A percentile compares a stretch with the other conserved stretches of the same genome.
phyloP scores from a whole-genome alignment of 2,329 filamentous ascomycete species.

The Scedosporium dehoogii region DNA sequence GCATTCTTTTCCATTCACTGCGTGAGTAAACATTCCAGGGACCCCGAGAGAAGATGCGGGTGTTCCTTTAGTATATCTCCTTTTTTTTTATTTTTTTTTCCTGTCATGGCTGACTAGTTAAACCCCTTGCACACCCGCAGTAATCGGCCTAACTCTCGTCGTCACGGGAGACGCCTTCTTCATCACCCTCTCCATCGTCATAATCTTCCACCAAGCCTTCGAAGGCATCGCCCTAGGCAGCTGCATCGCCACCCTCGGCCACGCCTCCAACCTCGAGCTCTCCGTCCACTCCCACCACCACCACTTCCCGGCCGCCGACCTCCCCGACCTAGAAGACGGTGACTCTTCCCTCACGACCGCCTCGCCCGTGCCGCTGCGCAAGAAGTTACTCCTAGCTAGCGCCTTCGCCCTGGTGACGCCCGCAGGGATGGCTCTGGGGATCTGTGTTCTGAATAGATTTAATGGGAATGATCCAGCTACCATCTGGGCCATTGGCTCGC shows the following conservation, averaged over 20 bases:
- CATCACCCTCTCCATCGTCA: constrained; percentile 50
- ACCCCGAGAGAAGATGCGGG: too few species aligned
- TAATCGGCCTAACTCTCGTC: constrained; percentile 55
- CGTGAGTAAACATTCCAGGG: constrained; percentile 29
- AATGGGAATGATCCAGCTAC: constrained; percentile 64
- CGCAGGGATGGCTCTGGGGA: constrained; percentile 70
- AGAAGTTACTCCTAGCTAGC: constrained; percentile 51
- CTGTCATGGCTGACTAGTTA: too few species aligned
- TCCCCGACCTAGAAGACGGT: constrained; percentile 9
- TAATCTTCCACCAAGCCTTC: constrained; percentile 71
- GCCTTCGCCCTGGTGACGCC: constrained; percentile 64
- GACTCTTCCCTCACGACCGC: constrained; percentile 5
- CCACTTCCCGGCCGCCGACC: constrained; percentile 12
- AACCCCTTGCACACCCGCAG: too few species aligned
- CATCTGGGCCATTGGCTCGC: constrained; percentile 59
- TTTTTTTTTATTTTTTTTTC: too few species aligned
- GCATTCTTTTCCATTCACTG: constrained; percentile 66
- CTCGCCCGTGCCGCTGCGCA: constrained; percentile 23
- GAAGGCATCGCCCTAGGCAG: constrained; percentile 66
- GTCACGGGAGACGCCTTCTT: constrained; percentile 47
- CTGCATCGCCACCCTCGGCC: constrained; percentile 52
- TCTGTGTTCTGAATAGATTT: constrained; percentile 59
- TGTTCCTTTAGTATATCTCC: too few species aligned
- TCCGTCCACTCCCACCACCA: constrained; percentile 8
- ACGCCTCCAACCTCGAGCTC: constrained; percentile 13